phyloP scores from a whole-genome alignment of 2,329 filamentous ascomycete species.

The Pestalotiopsis sp. region DNA sequence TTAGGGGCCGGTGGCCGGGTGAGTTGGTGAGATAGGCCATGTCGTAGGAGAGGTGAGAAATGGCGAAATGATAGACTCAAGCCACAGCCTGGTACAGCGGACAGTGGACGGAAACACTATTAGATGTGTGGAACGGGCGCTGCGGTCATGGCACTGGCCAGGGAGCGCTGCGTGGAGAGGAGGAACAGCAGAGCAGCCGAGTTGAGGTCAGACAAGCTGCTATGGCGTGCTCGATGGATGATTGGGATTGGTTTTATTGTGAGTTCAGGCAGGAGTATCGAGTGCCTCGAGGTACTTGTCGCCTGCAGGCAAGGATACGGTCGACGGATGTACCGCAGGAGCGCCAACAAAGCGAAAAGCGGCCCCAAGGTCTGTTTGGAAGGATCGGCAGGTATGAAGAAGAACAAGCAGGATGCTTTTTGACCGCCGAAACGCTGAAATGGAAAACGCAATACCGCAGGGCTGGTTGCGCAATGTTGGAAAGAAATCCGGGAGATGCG shows the following conservation, averaged over 20 bases:
- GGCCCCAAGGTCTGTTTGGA: not conserved
- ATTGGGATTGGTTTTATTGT: not conserved
- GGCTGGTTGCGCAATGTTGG: conserved; percentile 7
- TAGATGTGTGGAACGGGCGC: not conserved
- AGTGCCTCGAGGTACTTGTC: not conserved
- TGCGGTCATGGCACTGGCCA: conserved; percentile 12
- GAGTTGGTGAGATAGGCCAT: conserved; percentile 21
- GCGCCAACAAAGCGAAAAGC: not conserved
- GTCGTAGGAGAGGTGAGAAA: not conserved
- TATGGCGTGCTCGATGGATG: conserved; percentile 9
- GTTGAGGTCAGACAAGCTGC: conserved; percentile 9
- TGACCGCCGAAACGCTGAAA: conserved; percentile 4
- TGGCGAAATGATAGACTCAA: conserved; percentile 9
- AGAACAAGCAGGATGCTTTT: not conserved
- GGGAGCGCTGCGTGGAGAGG: conserved; percentile 1
- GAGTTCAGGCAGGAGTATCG: not conserved
- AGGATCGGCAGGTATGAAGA: not conserved
- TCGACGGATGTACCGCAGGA: not conserved
- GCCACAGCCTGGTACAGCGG: not conserved
- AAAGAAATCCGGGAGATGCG: not conserved
- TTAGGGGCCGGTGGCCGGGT: conserved; percentile 15
- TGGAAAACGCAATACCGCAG: conserved; percentile 3
- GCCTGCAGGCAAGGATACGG: not conserved
- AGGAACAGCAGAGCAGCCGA: not conserved
- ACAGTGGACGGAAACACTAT: not conserved